Conservation (phyloP, 1,284 basidiomycete genomes). For the Chondrostereum purpureum region DNA sequence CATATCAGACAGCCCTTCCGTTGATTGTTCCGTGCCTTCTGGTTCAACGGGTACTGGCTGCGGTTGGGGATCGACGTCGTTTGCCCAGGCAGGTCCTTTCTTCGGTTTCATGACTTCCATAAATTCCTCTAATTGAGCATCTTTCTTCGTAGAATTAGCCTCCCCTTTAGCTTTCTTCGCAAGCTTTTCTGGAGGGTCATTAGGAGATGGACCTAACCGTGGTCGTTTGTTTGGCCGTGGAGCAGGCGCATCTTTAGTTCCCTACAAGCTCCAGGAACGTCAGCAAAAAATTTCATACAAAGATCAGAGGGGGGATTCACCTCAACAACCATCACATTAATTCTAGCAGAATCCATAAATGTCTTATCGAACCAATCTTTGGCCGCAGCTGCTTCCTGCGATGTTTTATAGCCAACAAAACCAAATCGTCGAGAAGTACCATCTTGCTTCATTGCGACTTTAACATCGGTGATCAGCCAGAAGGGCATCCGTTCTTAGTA, state of each 20-base stretch:
- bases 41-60: constrained; percentile 13
- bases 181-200: constrained; percentile 18
- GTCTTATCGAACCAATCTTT: constrained; percentile 84
- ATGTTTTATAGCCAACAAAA: constrained; percentile 86
- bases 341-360: constrained; percentile 70
- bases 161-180: constrained; percentile 14
- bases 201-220: constrained; percentile 38
- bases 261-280: constrained; percentile 30
- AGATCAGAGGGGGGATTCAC: constrained; percentile 32
- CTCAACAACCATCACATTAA: constrained; percentile 76
- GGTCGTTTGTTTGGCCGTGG: constrained; percentile 66
- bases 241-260: constrained; percentile 55
- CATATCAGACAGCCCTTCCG: constrained; percentile 48
- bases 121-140: constrained; percentile 48
- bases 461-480: constrained; percentile 79
- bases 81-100: constrained; percentile 65
- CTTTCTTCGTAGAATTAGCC: constrained; percentile 22
- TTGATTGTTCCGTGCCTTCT: constrained; percentile 17
- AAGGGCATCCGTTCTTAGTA: constrained; percentile 53
- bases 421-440: constrained; percentile 85
- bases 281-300: constrained; percentile 8
- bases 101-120: constrained; percentile 59
- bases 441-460: constrained; percentile 72
- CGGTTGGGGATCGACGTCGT: constrained; percentile 31
- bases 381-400: constrained; percentile 71